These are phyloP conservation scores for Penicillium chermesinum DNA, from an alignment of 495 filamentous ascomycete species.

Conservation along the genomic window DNA sequence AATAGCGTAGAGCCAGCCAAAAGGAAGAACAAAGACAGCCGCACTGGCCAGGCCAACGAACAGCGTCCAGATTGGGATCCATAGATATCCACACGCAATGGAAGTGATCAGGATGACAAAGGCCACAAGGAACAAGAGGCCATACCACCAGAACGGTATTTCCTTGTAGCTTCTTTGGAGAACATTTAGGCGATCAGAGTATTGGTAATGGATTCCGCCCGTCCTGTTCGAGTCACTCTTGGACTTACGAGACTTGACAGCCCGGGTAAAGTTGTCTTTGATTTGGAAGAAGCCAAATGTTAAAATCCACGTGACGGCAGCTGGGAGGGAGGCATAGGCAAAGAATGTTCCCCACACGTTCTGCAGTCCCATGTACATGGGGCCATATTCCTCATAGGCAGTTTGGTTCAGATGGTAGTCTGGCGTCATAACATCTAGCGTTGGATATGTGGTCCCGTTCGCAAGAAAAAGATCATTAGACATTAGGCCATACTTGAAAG, in stretches of 20 bases:
- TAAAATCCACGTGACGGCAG: conserved; percentile 50
- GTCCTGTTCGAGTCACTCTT: conserved; percentile 7
- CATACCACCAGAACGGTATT: conserved; percentile 53
- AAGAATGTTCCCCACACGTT: conserved; percentile 53
- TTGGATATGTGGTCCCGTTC: conserved; percentile 48
- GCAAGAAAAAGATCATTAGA: conserved; percentile 48
- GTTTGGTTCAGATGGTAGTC: conserved; percentile 49
- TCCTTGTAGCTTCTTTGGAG: conserved; percentile 50
- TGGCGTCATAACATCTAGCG: conserved; percentile 40
- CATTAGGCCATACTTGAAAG: conserved; percentile 49
- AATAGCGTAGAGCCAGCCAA: conserved; percentile 52
- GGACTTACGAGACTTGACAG: conserved; percentile 24
- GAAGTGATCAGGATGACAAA: conserved; percentile 45
- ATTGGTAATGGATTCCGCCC: conserved; percentile 46
- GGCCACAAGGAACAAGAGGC: conserved; percentile 38
- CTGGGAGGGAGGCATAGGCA: conserved; percentile 52
- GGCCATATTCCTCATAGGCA: conserved; percentile 45
- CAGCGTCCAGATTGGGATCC: conserved; percentile 53
- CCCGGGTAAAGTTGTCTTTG: conserved; percentile 32
- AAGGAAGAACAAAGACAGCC: conserved; percentile 47
- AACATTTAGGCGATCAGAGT: conserved; percentile 51
- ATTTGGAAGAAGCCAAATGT: conserved; percentile 49
- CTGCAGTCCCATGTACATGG: conserved; percentile 49
- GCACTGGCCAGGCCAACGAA: conserved; percentile 48
- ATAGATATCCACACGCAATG: conserved; percentile 43